Evolutionary conservation across 2,329 filamentous ascomycete species (phyloP), one percentile per base, ranked within the genome.

Genomic region (Fusarium mangiferae): DNA sequence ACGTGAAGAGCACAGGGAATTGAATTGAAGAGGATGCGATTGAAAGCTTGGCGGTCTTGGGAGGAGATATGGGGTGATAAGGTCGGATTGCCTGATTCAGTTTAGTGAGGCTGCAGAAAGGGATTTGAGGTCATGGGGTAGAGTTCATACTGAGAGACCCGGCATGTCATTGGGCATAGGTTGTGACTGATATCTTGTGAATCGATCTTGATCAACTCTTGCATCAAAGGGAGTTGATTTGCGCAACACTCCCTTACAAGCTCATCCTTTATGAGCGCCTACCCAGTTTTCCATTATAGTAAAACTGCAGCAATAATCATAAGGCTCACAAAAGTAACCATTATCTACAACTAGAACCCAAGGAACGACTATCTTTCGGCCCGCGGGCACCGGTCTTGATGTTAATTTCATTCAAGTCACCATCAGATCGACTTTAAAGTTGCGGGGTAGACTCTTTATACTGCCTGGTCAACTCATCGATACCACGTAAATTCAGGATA

Each of bases 261-360:
- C 7, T 17, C 5, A 17, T 33, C 12, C 2, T 33, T 30, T n/a
- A n/a, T 30, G 10, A 48, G 20, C 1, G 22, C 12, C 22, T 14
- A 41, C 20, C 38, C 13, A 33, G 7, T 28, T 33, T n/a, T 8
- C 10, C 20, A 9, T 13, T 2, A 3, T 33, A 8, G 10, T n/a
- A 18, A 33, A 49, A 33, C 28, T n/a, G 15, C 22, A 33, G 28
- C 22, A 33, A 49, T 22, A 18, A n/a, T 49, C 28, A 7, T 9
- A 4, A 33, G 28, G 15, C 2, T 9, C 1, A 9, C 13, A 2
- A 2, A 3, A 28, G 20, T 3, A 7, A 3, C 24, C 35, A 39
- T 39, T 39, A 20, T 39, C 51, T 5, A 18, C 3, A 15, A 18
- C 9, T 6, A 22, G 18, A 17, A 10, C 14, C 18, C 2, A 7